Evolutionary conservation across 495 filamentous ascomycete species (phyloP).

Genomic region (Stereocaulon alpinum): DNA sequence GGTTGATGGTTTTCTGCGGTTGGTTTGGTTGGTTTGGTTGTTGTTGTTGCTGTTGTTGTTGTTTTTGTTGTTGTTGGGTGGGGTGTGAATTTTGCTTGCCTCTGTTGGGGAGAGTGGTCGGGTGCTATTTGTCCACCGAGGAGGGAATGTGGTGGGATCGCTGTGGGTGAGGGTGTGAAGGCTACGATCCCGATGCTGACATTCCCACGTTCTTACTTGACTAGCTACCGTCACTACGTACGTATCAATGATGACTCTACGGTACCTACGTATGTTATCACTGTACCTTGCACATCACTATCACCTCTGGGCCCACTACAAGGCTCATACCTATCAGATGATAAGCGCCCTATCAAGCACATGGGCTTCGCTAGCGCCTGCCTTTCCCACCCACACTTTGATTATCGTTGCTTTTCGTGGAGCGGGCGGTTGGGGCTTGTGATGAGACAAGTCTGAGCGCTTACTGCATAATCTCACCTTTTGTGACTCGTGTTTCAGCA

Average conservation of each 20-base stretch:
- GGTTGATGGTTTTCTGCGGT: neutral
- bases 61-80: too few relatives aligned
- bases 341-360: neutral
- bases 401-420: neutral
- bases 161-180: too few relatives aligned
- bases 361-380: neutral
- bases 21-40: too few relatives aligned
- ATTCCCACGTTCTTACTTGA: too few relatives aligned
- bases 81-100: too few relatives aligned
- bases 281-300: neutral
- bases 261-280: neutral
- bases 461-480: neutral
- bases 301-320: neutral
- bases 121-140: too few relatives aligned
- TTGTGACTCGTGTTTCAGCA: neutral
- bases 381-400: neutral
- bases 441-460: neutral
- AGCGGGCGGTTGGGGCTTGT: neutral
- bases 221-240: neutral
- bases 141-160: too few relatives aligned
- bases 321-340: neutral
- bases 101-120: too few relatives aligned
- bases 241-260: neutral
- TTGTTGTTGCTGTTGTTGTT: neutral
- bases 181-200: too few relatives aligned